These are phyloP conservation scores for Clonostachys chloroleuca DNA, from an alignment of 2,329 filamentous ascomycete species.

Conservation along the genomic window DNA sequence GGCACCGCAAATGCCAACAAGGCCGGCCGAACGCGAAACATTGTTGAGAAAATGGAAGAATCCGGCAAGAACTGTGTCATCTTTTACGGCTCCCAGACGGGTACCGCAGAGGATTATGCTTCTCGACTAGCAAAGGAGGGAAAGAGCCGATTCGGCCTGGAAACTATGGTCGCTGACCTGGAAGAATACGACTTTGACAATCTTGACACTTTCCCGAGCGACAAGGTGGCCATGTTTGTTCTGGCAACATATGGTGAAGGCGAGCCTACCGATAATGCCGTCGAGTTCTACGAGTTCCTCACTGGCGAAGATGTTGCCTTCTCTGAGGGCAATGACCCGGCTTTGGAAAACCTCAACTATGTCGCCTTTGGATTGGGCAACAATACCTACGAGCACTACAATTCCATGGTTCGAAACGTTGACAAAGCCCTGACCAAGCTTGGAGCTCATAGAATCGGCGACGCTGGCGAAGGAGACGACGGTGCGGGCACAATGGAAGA, in stretches of 20 bases:
- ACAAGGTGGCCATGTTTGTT: conserved; percentile 93
- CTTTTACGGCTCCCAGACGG: conserved; percentile 98
- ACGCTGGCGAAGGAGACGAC: conserved; percentile 92
- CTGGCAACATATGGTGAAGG: conserved; percentile 97
- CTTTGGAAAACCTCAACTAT: conserved; percentile 82
- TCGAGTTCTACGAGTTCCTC: conserved; percentile 98
- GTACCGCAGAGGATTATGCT: conserved; percentile 97
- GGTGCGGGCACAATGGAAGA: conserved; percentile 99
- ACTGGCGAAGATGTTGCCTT: conserved; percentile 77
- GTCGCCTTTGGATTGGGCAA: conserved; percentile 96
- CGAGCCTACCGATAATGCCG: conserved; percentile 96
- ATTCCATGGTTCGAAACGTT: conserved; percentile 93
- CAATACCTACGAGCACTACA: conserved; percentile 99
- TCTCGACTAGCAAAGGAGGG: conserved; percentile 95
- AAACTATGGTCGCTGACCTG: conserved; percentile 96
- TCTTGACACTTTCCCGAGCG: conserved; percentile 79
- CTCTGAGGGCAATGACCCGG: conserved; percentile 67
- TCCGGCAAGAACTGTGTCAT: conserved; percentile 95
- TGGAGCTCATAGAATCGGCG: conserved; percentile 79
- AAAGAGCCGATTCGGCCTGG: conserved; percentile 90
- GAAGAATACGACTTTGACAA: conserved; percentile 98
- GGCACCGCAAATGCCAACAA: conserved; percentile 57
- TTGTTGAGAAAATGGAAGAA: conserved; percentile 94
- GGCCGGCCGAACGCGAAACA: conserved; percentile 82
- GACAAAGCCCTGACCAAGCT: conserved; percentile 76